phyloP scores from a whole-genome alignment of 2,329 filamentous ascomycete genomes.

The Trichoderma simmonsii region DNA sequence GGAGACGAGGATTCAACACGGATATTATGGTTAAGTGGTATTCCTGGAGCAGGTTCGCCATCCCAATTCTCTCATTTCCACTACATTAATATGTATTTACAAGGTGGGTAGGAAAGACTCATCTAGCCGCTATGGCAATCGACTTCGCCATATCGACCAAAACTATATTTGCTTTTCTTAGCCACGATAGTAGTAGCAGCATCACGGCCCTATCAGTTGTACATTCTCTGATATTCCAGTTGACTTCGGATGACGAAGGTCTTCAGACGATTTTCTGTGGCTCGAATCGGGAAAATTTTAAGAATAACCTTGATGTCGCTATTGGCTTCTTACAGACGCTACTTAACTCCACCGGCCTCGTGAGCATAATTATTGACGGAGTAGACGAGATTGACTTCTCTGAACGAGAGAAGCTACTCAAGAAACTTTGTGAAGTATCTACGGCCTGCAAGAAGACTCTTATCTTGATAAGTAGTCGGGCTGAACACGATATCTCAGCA shows the following conservation, averaged over 20 bases:
- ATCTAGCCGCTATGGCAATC: not conserved
- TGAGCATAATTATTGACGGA: not conserved
- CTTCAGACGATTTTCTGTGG: not conserved
- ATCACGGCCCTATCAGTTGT: not conserved
- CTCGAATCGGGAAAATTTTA: not conserved
- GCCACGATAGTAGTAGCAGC: not conserved
- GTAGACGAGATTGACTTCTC: not conserved
- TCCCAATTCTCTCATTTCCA: accelerated
- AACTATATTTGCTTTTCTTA: not conserved
- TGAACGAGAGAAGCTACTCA: not conserved
- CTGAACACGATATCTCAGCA: not conserved
- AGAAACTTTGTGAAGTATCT: not conserved
- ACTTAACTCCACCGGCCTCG: not conserved
- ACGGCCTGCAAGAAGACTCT: not conserved
- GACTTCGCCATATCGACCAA: not conserved
- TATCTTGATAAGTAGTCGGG: not conserved
- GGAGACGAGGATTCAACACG: not conserved
- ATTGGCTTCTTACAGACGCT: not conserved
- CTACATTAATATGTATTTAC: not conserved
- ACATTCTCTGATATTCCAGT: not conserved
- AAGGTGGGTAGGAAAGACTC: not conserved
- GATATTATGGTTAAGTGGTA: not conserved
- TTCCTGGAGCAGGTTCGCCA: not conserved
- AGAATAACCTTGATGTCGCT: not conserved
- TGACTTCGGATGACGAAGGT: not conserved